Conservation (phyloP, 1,284 basidiomycete species). For the Malassezia equina region DNA sequence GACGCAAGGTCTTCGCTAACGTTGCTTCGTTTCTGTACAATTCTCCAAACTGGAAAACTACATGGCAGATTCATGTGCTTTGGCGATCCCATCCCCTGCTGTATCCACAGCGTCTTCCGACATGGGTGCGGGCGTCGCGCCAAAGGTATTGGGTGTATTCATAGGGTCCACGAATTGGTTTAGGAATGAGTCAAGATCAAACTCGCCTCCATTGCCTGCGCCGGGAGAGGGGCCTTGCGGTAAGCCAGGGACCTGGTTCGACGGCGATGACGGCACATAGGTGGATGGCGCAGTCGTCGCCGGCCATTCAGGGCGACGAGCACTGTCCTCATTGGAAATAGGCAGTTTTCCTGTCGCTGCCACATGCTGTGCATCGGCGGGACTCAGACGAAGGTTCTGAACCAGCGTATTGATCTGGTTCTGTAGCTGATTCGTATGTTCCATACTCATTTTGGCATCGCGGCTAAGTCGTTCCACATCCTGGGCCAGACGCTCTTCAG, state of each 20-base stretch:
- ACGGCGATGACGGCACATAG: not conserved
- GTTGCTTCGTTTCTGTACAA: slow-evolving; percentile 1
- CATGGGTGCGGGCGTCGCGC: not conserved
- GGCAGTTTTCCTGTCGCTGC: not conserved
- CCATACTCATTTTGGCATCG: slow-evolving; percentile 59
- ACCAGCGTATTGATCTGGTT: slow-evolving; percentile 64
- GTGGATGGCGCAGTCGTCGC: not conserved
- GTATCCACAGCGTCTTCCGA: not conserved
- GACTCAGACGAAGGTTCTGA: slow-evolving; percentile 58
- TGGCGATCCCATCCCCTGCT: not conserved
- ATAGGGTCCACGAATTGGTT: slow-evolving; percentile 33
- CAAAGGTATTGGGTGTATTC: not conserved
- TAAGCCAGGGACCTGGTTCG: not conserved
- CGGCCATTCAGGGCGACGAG: not conserved
- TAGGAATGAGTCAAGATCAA: slow-evolving; percentile 37
- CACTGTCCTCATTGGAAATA: not conserved
- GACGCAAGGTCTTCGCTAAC: not conserved
- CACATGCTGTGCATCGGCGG: not conserved
- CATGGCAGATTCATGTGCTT: not conserved
- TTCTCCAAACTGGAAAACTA: not conserved
- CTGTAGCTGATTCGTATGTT: slow-evolving; percentile 64
- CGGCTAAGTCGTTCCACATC: slow-evolving; percentile 54
- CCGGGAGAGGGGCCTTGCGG: not conserved
- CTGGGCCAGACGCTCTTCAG: slow-evolving; percentile 19
- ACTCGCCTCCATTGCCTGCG: slow-evolving; percentile 13